phyloP scores from a whole-genome alignment of 257 asterid species.

The Solanum sejunctum region DNA sequence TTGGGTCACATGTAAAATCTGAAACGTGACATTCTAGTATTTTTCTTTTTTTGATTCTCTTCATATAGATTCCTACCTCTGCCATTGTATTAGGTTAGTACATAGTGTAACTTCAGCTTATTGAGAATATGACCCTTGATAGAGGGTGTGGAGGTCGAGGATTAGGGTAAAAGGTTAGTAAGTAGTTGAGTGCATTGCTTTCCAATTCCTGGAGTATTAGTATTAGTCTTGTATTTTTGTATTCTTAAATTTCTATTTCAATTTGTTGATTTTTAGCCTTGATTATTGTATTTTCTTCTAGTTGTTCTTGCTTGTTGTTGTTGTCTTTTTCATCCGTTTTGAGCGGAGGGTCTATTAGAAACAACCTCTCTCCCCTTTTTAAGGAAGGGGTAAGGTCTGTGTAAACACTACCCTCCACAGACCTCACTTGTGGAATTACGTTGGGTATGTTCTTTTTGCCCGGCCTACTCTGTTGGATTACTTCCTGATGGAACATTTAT shows the following conservation, averaged over 20 bases:
- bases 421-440: background rate
- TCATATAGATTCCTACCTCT: background rate
- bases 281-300: no score
- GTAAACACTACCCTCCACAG: background rate
- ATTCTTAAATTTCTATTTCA: background rate
- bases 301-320: background rate
- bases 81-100: background rate
- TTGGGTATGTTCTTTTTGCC: background rate
- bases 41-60: background rate
- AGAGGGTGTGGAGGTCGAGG: background rate
- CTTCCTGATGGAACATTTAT: background rate
- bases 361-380: background rate
- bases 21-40: background rate
- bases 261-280: background rate
- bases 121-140: background rate
- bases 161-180: background rate
- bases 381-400: background rate
- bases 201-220: background rate
- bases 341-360: background rate
- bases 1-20: background rate
- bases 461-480: background rate
- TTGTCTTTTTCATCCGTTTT: no score
- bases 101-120: background rate
- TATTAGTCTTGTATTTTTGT: background rate
- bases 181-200: background rate